A percentile compares a stretch with the other conserved stretches of the same genome.
phyloP scores from a whole-genome alignment of 1,284 basidiomycete genomes.

The Apiotrichum mycotoxinovorans region DNA sequence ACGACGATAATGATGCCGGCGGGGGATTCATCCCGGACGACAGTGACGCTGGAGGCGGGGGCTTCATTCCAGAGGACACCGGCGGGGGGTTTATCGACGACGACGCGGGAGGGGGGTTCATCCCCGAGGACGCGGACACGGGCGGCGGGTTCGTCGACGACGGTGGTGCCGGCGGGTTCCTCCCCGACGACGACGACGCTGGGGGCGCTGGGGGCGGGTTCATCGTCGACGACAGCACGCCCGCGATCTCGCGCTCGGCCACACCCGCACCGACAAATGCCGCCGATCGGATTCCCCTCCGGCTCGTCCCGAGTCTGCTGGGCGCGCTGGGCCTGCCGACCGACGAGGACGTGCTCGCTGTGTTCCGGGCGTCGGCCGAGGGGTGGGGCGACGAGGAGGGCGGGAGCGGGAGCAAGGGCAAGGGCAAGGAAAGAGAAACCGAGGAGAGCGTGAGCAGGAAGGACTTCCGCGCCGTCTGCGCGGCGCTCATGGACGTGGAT shows the following conservation, averaged over 20 bases:
- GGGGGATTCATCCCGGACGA: no score
- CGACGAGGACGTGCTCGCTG: slow-evolving; percentile 46
- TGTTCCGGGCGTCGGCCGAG: slow-evolving; percentile 41
- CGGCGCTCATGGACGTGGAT: slow-evolving; percentile 37
- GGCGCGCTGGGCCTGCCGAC: slow-evolving; percentile 37
- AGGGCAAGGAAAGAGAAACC: not conserved
- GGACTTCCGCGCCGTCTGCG: slow-evolving; percentile 45
- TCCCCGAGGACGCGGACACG: slow-evolving; percentile 8
- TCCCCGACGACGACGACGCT: slow-evolving; percentile 16
- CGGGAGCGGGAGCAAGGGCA: slow-evolving; percentile 1
- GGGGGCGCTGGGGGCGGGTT: slow-evolving; percentile 26
- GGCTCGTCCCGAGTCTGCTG: slow-evolving; percentile 35
- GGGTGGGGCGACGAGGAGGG: slow-evolving; percentile 37
- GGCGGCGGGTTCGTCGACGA: slow-evolving; percentile 27
- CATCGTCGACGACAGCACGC: slow-evolving; percentile 18
- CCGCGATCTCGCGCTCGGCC: not conserved
- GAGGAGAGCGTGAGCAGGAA: slow-evolving; percentile 26
- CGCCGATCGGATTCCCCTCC: slow-evolving; percentile 29
- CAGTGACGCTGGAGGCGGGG: not conserved
- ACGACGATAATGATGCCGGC: slow-evolving; percentile 2
- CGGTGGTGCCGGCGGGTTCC: slow-evolving; percentile 22
- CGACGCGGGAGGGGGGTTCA: slow-evolving; percentile 8
- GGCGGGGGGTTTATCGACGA: slow-evolving; percentile 25
- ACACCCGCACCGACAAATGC: not conserved
- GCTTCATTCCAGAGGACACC: not conserved